Evolutionary conservation across 2,329 filamentous ascomycete genomes (phyloP).

Genomic region (Alternaria longipes): DNA sequence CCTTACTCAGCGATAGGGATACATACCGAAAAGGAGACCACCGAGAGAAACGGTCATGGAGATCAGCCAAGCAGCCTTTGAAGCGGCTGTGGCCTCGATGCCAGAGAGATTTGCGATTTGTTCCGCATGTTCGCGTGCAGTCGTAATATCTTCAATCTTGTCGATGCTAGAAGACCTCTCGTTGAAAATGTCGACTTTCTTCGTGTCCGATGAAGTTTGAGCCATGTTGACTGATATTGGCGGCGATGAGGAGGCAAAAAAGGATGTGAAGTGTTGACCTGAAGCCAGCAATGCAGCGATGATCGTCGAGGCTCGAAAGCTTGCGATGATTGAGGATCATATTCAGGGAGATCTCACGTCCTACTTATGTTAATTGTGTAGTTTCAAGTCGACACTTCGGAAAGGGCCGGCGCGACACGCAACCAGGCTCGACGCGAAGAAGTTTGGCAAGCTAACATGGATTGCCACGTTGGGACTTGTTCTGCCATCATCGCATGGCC

Average conservation of each 20-base stretch:
- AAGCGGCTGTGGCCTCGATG: slow-evolving; percentile 40
- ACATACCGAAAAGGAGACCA: slow-evolving; percentile 38
- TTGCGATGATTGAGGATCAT: neutral
- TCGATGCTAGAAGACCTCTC: slow-evolving; percentile 22
- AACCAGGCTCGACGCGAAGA: neutral
- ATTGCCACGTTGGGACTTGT: neutral
- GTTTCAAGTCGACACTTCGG: neutral
- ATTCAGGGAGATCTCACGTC: neutral
- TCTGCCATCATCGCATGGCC: neutral
- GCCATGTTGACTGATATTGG: neutral
- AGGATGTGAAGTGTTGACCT: neutral
- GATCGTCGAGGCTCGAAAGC: neutral
- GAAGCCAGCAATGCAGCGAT: neutral
- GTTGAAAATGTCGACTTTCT: slow-evolving; percentile 15
- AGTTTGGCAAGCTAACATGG: neutral
- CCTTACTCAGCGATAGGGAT: neutral
- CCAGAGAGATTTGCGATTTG: slow-evolving; percentile 34
- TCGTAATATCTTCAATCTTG: slow-evolving; percentile 36
- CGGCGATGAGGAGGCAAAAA: neutral
- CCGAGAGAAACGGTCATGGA: slow-evolving; percentile 41
- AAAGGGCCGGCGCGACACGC: slow-evolving; percentile 1
- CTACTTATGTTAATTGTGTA: slow-evolving; percentile 1
- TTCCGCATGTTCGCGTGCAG: slow-evolving; percentile 25
- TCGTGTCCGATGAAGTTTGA: slow-evolving; percentile 9
- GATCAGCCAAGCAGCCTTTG: slow-evolving; percentile 42